A percentile compares a stretch with the other conserved stretches of the same genome.
phyloP scores from a whole-genome alignment of 352 stramenopile genomes.

The Elongisporangium anandrum region DNA sequence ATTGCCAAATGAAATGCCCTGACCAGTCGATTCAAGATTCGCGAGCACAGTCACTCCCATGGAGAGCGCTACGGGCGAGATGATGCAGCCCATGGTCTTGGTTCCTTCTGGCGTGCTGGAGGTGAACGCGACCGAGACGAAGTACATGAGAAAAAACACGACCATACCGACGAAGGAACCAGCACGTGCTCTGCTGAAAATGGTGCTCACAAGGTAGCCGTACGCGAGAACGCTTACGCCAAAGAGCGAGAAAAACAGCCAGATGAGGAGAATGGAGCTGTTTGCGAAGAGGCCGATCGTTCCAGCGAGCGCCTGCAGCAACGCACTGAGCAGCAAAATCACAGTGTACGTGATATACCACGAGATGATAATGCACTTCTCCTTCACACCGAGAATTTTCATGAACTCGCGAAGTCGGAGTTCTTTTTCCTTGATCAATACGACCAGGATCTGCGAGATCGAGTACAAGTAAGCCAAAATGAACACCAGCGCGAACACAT shows the following conservation, averaged over 20 bases:
- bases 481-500: constrained; percentile 83
- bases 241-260: constrained; percentile 76
- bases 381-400: constrained; percentile 87
- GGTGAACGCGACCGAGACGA: constrained; percentile 39
- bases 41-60: constrained; percentile 59
- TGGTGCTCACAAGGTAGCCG: constrained; percentile 53
- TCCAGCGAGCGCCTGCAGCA: constrained; percentile 46
- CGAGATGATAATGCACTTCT: constrained; percentile 52
- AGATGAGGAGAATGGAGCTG: constrained; percentile 47
- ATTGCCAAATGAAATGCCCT: constrained; percentile 50
- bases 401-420: constrained; percentile 84
- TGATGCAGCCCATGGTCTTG: constrained; percentile 49
- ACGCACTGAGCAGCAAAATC: constrained; percentile 63
- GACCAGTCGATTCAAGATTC: constrained; percentile 35
- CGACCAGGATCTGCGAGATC: constrained; percentile 73
- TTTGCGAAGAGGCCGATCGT: constrained; percentile 34
- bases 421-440: constrained; percentile 91
- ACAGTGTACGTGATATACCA: constrained; percentile 86
- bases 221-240: constrained; percentile 42
- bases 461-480: constrained; percentile 87
- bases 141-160: constrained; percentile 85
- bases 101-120: constrained; percentile 9
- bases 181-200: constrained; percentile 67
- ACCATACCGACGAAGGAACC: constrained; percentile 69
- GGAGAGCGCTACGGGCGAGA: constrained; percentile 55